These are phyloP conservation scores for Candida peoriensis DNA, from an alignment of 805 yeast genomes.

Conservation along the genomic window DNA sequence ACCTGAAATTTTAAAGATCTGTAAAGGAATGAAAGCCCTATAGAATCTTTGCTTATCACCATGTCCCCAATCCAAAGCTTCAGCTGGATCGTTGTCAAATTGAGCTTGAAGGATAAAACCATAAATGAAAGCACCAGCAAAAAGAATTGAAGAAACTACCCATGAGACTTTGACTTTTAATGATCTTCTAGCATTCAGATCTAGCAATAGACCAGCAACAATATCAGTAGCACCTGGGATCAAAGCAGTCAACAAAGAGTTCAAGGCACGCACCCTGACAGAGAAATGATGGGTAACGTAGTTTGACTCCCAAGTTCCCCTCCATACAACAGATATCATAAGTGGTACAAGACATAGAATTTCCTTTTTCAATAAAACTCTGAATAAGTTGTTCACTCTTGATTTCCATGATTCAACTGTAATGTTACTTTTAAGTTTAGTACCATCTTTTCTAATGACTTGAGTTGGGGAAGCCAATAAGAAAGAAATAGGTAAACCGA, in stretches of 20 bases:
- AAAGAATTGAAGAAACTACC: slow-evolving; percentile 6
- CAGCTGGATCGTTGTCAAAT: slow-evolving; percentile 8
- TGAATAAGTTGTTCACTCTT: slow-evolving; percentile 3
- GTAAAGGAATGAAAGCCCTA: slow-evolving; percentile 19
- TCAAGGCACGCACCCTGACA: slow-evolving; percentile 24
- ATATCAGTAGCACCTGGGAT: slow-evolving; percentile 17
- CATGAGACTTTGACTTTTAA: slow-evolving; percentile 18
- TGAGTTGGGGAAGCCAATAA: slow-evolving; percentile 23
- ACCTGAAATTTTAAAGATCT: slow-evolving; percentile 19
- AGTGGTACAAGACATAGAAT: slow-evolving; percentile 19
- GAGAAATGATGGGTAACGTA: slow-evolving; percentile 22
- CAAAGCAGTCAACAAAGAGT: slow-evolving; percentile 20
- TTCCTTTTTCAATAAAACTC: slow-evolving; percentile 15
- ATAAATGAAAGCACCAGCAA: slow-evolving; percentile 19
- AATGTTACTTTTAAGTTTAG: slow-evolving; percentile 9
- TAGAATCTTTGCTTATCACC: slow-evolving; percentile 9
- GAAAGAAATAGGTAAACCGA: slow-evolving; percentile 20
- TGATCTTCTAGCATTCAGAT: slow-evolving; percentile 9
- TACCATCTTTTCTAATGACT: slow-evolving; percentile 26
- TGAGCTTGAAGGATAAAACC: slow-evolving; percentile 13
- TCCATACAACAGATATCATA: slow-evolving; percentile 18
- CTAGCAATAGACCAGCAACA: slow-evolving; percentile 15
- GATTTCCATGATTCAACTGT: slow-evolving; percentile 7
- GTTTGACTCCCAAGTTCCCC: slow-evolving; percentile 21
- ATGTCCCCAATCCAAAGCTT: slow-evolving; percentile 19